These are phyloP conservation scores for Ambrosiella xylebori DNA, from an alignment of 2,329 filamentous ascomycete species.

Conservation along the genomic window DNA sequence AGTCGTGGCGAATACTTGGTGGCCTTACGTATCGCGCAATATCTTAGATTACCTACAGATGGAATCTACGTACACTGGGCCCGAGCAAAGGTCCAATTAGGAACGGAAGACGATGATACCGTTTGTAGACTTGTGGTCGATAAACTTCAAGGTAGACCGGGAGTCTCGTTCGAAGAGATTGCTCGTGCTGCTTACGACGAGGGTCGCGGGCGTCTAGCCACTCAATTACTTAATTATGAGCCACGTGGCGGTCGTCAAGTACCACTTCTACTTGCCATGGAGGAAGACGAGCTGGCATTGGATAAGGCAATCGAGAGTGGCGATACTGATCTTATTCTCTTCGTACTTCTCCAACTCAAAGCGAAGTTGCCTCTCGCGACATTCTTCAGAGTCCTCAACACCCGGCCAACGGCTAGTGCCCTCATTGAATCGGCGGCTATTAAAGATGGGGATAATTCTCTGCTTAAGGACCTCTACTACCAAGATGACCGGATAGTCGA, in stretches of 20 bases:
- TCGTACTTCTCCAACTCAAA: conserved; percentile 72
- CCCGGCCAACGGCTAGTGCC: conserved; percentile 67
- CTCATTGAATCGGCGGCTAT: conserved; percentile 71
- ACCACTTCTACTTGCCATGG: conserved; percentile 80
- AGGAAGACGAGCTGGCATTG: conserved; percentile 83
- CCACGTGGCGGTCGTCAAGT: conserved; percentile 92
- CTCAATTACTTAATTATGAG: conserved; percentile 80
- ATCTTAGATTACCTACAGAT: conserved; percentile 70
- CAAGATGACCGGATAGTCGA: conserved; percentile 86
- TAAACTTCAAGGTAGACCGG: conserved; percentile 69
- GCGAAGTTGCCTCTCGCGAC: conserved; percentile 76
- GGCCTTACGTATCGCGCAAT: conserved; percentile 73
- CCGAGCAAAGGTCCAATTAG: conserved; percentile 75
- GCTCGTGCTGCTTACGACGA: conserved; percentile 88
- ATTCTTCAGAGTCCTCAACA: conserved; percentile 86
- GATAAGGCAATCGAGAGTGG: conserved; percentile 95
- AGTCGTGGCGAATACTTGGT: conserved; percentile 84
- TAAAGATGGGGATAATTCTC: conserved; percentile 51
- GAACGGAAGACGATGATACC: conserved; percentile 69
- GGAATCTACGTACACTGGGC: conserved; percentile 96
- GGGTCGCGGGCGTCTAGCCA: conserved; percentile 74
- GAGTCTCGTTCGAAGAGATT: conserved; percentile 91
- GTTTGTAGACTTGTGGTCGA: conserved; percentile 78
- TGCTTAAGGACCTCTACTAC: conserved; percentile 93
- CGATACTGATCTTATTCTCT: conserved; percentile 83